These are phyloP conservation scores for Viola pubescens DNA, from an alignment of 441 rosid genomes.

Conservation along the genomic window DNA sequence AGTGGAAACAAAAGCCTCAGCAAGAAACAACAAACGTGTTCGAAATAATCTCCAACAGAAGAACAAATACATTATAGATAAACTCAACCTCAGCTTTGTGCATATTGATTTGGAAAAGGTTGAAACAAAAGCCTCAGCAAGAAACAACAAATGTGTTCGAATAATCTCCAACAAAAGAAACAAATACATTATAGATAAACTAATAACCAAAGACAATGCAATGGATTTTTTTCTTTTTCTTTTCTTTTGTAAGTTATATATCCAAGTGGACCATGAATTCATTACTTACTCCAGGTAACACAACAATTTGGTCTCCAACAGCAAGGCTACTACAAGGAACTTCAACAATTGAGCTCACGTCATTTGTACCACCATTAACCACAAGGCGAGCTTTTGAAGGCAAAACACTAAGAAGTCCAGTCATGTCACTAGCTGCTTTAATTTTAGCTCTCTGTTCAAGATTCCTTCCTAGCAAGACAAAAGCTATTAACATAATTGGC, in stretches of 20 bases:
- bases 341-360: constrained; percentile 50
- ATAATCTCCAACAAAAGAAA: no score
- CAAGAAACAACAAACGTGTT: no score
- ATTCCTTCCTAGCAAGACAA: constrained; percentile 92
- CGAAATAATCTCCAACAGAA: no score
- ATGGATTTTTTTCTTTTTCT: no score
- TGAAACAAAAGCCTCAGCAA: no score
- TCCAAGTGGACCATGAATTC: background rate
- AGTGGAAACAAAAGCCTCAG: no score
- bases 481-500: constrained; percentile 88
- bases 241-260: background rate
- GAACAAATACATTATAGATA: no score
- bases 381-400: constrained; percentile 93
- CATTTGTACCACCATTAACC: constrained; percentile 43
- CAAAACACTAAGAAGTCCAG: constrained; percentile 75
- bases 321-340: constrained; percentile 77
- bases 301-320: constrained; percentile 77
- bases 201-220: no score
- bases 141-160: no score
- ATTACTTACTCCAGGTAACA: constrained; percentile 84
- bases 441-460: constrained; percentile 98
- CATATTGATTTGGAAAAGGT: no score
- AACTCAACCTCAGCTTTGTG: no score
- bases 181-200: no score
- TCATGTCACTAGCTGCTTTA: constrained; percentile 95